Percentiles rank a stretch among this genome's conserved stretches.
Evolutionary conservation across 805 yeast species (phyloP).

Genomic region (Spencermartinsiella europaea): DNA sequence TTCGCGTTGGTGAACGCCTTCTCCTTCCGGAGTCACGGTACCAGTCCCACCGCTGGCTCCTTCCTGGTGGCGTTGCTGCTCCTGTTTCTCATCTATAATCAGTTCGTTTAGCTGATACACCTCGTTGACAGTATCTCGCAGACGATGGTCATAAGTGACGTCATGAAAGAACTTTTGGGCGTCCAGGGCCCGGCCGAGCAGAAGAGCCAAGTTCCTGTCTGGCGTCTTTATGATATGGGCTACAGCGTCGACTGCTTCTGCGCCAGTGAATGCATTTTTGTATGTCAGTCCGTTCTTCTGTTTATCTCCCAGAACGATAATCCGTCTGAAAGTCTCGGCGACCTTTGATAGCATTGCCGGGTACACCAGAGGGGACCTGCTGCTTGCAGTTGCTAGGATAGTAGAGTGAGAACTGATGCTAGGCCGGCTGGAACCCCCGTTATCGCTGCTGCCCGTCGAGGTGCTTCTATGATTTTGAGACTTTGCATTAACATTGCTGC

Average conservation of each 20-base stretch:
- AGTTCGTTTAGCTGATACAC: constrained; percentile 64
- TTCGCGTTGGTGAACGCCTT: constrained; percentile 7
- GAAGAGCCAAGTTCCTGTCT: constrained; percentile 82
- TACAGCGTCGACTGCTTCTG: constrained; percentile 89
- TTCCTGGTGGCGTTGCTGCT: constrained; percentile 1
- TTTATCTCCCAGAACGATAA: constrained; percentile 65
- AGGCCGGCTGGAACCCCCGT: constrained; percentile 6
- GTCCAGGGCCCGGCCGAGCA: constrained; percentile 86
- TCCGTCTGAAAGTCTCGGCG: constrained; percentile 68
- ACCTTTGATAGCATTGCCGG: constrained; percentile 88
- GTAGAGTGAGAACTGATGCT: constrained; percentile 28
- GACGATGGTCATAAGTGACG: constrained; percentile 88
- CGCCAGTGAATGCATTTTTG: constrained; percentile 89
- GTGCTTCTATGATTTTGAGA: constrained; percentile 16
- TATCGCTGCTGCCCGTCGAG: constrained; percentile 13
- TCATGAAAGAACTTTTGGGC: constrained; percentile 94
- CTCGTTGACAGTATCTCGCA: constrained; percentile 82
- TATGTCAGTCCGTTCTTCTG: constrained; percentile 88
- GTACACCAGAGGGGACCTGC: constrained; percentile 65
- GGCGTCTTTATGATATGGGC: constrained; percentile 81
- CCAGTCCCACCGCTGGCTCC: constrained; percentile 4
- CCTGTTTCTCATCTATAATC: constrained; percentile 19
- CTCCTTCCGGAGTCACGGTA: constrained; percentile 2
- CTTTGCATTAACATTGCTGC: neutral
- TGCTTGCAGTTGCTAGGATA: constrained; percentile 42